A percentile compares a stretch with the other conserved stretches of the same genome.
These are phyloP conservation scores for Massariosphaeria phaeospora DNA, from an alignment of 495 filamentous ascomycete genomes.

Conservation along the genomic window DNA sequence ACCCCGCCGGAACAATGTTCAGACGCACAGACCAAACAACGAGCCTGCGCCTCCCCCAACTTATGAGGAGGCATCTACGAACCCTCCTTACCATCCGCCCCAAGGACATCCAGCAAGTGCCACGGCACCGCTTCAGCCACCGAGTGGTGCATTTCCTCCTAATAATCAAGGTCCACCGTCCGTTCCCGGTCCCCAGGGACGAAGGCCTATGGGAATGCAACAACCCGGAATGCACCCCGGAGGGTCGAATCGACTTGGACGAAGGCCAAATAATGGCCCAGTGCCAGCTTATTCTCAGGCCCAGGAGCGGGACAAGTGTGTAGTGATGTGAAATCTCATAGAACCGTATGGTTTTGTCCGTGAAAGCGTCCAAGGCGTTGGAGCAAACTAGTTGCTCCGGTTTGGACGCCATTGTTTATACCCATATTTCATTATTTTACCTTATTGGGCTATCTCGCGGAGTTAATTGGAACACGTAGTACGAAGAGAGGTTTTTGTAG, in stretches of 20 bases:
- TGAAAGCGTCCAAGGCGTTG: no score
- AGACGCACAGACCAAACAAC: slow-evolving; percentile 28
- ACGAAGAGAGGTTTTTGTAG: no score
- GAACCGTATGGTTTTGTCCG: no score
- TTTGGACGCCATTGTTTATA: no score
- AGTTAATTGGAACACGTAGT: no score
- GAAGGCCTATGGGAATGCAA: slow-evolving; percentile 7
- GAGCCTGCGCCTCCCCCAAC: slow-evolving; percentile 63
- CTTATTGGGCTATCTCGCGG: no score
- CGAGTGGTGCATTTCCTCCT: slow-evolving; percentile 11
- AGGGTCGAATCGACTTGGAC: slow-evolving; percentile 6
- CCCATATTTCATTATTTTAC: no score
- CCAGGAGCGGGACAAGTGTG: slow-evolving; percentile 39
- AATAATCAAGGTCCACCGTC: neutral
- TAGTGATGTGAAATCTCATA: slow-evolving; percentile 40
- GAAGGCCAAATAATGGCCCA: slow-evolving; percentile 21
- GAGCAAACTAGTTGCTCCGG: no score
- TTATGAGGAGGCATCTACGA: slow-evolving; percentile 73
- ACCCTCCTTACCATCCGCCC: slow-evolving; percentile 60
- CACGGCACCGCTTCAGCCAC: slow-evolving; percentile 35
- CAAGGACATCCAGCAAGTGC: slow-evolving; percentile 54
- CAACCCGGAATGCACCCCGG: neutral
- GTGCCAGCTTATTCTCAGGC: slow-evolving; percentile 8
- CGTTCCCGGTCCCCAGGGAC: neutral
- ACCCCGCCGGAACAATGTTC: slow-evolving; percentile 35